Evolutionary conservation across 441 rosid species (phyloP), one percentile per base, ranked within the genome.

Genomic region (Geranium incanum): DNA sequence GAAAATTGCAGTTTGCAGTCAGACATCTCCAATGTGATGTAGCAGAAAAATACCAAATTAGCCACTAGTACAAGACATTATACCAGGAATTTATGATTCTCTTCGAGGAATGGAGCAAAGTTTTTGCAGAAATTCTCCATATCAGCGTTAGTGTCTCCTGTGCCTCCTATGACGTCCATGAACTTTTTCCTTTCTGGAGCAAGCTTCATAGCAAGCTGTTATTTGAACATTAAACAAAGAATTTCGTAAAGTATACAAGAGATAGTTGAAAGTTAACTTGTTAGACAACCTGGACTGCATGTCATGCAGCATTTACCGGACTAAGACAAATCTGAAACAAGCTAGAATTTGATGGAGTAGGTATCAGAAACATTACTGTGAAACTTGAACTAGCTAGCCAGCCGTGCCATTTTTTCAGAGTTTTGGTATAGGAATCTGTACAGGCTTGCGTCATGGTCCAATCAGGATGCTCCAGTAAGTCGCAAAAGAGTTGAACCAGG

Each of bases 171-270:
- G 15, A 92, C 93, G 18, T 90, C 94, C 94, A 90, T 95, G 81
- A 95, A 95, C 84, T 88, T 95, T 84, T 90, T 88, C 89, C 97
- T 90, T 39, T 92, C 95, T 11, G 97, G 97, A 55, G 97, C 97
- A 71, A 95, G 89, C 84, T 95, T 92, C 90, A 92, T 85, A 38
- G 96, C 97, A 67, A 94, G 78, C 99, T 92, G 86, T 28, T 69
- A 73, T 67, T 59, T 18, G 76, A 36, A 36, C 39, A 33, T 11
- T 16, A 28, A 67, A 59, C n/a, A 37, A 36, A 18, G n/a, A 45
- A n/a, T 45, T 45, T 3, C 4, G 15, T 12, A 43, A 6, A 43
- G 11, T 43, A 1, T 43, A 4, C 43, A 38, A 38, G 3, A 38
- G 43, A 38, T 38, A 7, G 43, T 41, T 6, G 11, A 41, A 7